Percentiles rank a stretch among this genome's conserved stretches.
These are phyloP conservation scores for Penicillium psychrosexuale DNA, from an alignment of 2,329 filamentous ascomycete species.

Conservation along the genomic window DNA sequence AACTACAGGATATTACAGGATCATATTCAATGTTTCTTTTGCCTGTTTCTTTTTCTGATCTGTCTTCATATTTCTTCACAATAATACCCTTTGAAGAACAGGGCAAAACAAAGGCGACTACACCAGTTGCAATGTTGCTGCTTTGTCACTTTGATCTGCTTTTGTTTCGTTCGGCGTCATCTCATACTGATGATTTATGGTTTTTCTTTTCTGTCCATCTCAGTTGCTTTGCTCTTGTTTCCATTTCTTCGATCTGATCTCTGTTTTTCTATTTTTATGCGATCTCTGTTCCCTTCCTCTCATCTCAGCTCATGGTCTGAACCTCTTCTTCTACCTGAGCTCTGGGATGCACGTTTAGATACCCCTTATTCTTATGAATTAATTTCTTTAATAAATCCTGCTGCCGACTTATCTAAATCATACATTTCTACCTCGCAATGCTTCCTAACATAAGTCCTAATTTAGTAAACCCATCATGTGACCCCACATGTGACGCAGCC, in stretches of 20 bases:
- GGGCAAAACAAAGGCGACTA: neutral
- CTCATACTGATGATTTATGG: neutral
- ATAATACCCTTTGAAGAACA: neutral
- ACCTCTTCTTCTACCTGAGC: constrained; percentile 7
- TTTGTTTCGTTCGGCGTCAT: neutral
- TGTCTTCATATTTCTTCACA: constrained; percentile 7
- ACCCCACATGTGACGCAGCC: constrained; percentile 16
- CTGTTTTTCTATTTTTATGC: too few species aligned
- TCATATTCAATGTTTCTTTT: neutral
- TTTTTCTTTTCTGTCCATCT: neutral
- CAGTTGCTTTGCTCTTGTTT: neutral
- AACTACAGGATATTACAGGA: neutral
- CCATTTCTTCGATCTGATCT: neutral
- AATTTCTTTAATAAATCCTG: constrained; percentile 6
- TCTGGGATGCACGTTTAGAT: constrained; percentile 34
- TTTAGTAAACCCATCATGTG: neutral
- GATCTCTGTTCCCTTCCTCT: neutral
- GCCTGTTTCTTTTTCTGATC: neutral
- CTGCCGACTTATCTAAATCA: too few species aligned
- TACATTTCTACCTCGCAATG: neutral
- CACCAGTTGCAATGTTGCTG: neutral
- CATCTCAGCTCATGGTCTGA: constrained; percentile 5
- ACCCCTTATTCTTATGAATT: constrained; percentile 25
- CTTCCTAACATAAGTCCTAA: neutral
- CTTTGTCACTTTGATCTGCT: constrained; percentile 6